phyloP scores from a whole-genome alignment of 352 stramenopile genomes.

The Phytophthora agathidicida region DNA sequence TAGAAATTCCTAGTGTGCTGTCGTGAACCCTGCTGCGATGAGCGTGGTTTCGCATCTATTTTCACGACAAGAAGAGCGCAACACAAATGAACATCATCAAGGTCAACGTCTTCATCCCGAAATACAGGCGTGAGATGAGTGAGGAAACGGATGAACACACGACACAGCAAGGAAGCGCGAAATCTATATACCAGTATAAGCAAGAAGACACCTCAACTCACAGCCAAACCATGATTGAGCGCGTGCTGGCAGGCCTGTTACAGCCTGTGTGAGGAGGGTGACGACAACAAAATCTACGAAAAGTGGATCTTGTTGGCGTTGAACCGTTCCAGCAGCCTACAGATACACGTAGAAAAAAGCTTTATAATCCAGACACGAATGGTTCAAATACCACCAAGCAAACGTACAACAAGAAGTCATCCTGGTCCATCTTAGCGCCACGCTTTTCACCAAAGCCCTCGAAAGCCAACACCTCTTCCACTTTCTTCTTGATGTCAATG shows the following conservation, averaged over 20 bases:
- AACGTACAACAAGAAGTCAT: constrained; percentile 96
- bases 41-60: constrained; percentile 47
- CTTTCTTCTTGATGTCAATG: constrained; percentile 92
- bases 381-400: neutral
- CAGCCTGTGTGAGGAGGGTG: neutral
- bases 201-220: constrained; percentile 12
- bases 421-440: constrained; percentile 96
- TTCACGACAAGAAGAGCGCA: constrained; percentile 8
- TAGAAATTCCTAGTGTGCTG: constrained; percentile 35
- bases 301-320: constrained; percentile 98
- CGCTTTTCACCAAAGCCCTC: constrained; percentile 89
- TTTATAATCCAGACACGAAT: neutral
- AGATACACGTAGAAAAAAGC: constrained; percentile 10
- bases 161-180: constrained; percentile 25
- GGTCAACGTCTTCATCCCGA: constrained; percentile 8
- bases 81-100: constrained; percentile 11
- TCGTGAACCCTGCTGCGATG: no score
- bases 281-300: constrained; percentile 54
- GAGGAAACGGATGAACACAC: constrained; percentile 17
- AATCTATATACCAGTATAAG: constrained; percentile 37
- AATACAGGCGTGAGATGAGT: constrained; percentile 13
- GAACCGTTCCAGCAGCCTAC: constrained; percentile 94
- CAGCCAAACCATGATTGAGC: constrained; percentile 9
- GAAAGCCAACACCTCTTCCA: constrained; percentile 94
- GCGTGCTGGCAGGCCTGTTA: neutral